These are phyloP conservation scores for Myriangium duriaei DNA, from an alignment of 2,329 filamentous ascomycete genomes.

Conservation along the genomic window DNA sequence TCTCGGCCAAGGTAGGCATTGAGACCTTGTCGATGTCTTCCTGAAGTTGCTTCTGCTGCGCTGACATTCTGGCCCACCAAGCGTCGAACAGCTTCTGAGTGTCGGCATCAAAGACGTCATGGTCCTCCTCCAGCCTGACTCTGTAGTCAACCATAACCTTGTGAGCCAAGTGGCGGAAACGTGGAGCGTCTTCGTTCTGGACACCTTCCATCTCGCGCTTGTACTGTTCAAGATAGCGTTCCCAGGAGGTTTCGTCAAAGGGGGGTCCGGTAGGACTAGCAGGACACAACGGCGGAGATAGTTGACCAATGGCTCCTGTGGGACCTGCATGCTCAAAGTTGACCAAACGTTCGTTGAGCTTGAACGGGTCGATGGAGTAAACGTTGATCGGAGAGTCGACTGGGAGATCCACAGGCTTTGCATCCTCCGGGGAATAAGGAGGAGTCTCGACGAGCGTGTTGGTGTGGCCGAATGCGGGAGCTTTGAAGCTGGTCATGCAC, in stretches of 20 bases:
- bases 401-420: neutral
- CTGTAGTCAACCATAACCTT: neutral
- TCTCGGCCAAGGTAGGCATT: neutral
- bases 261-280: neutral
- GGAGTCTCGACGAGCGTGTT: neutral
- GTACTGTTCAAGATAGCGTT: neutral
- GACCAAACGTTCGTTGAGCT: neutral
- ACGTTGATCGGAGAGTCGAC: neutral
- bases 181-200: neutral
- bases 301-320: neutral
- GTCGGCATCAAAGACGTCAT: neutral
- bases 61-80: neutral
- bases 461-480: neutral
- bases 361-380: neutral
- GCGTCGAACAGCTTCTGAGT: neutral
- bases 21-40: neutral
- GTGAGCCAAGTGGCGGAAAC: neutral
- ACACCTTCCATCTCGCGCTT: neutral
- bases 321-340: neutral
- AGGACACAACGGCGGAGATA: neutral
- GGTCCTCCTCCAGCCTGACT: neutral
- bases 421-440: neutral
- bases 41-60: neutral
- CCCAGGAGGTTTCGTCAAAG: neutral
- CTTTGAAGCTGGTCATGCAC: neutral